phyloP scores from a whole-genome alignment of 257 asterid genomes.

The Eustoma russellianum region DNA sequence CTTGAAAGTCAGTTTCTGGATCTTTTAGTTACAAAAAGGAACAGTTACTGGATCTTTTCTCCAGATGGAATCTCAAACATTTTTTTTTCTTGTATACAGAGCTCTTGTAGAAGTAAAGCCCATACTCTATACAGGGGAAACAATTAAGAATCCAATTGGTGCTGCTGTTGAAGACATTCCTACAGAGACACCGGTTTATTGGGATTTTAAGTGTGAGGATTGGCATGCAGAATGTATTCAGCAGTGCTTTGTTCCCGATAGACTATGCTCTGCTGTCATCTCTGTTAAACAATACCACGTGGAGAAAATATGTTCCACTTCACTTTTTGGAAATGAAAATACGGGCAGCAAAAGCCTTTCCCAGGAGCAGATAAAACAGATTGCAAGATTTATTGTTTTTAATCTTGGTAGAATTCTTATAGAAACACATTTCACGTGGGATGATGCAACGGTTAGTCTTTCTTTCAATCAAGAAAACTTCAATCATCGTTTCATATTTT shows the following conservation, averaged over 20 bases:
- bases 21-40: too few relatives aligned
- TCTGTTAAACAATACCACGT: constrained; percentile 49
- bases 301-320: constrained; percentile 31
- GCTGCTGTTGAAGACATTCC: constrained; percentile 23
- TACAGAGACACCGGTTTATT: constrained; percentile 21
- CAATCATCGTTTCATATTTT: neutral
- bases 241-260: constrained; percentile 48
- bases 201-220: constrained; percentile 56
- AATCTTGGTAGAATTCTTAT: constrained; percentile 46
- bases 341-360: constrained; percentile 17
- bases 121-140: constrained; percentile 49
- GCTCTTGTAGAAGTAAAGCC: constrained; percentile 93
- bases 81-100: constrained; percentile 29
- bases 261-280: constrained; percentile 48
- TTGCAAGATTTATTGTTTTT: constrained; percentile 63
- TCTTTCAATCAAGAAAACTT: constrained; percentile 2
- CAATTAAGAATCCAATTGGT: constrained; percentile 23
- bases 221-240: constrained; percentile 66
- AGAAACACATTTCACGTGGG: constrained; percentile 59
- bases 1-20: too few relatives aligned
- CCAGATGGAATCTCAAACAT: too few relatives aligned
- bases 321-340: constrained; percentile 14
- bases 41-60: too few relatives aligned
- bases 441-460: constrained; percentile 62
- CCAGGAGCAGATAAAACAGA: constrained; percentile 31